Evolutionary conservation across 1,284 basidiomycete genomes (phyloP), one percentile per base, ranked within the genome.

Genomic region (Anthracocystis panici-leucophaei): DNA sequence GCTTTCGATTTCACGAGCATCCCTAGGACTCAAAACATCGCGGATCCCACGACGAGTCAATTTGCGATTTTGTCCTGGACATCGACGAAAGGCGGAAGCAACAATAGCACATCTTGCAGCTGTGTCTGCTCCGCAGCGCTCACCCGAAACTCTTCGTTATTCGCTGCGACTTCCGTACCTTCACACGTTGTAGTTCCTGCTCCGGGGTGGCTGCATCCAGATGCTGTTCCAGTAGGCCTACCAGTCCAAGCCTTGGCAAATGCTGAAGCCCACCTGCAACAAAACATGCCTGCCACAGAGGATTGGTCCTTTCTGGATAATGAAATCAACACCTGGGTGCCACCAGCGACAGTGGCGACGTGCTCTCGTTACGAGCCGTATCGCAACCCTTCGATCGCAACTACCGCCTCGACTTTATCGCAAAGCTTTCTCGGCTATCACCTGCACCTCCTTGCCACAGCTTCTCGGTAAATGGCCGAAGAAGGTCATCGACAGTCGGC

Each of bases 131-230:
- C 57, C 18, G 40, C 57, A 3, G n/a, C 57, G 8, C 41, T 60
- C 12, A 27, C 45, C 7, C 57, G 49, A 2, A 44, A 33, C 7
- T 44, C 49, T n/a, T 48, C 57, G 12, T 50, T 48, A 31, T 49
- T 41, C 1, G 48, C 46, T 18, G 29, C 41, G 8, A 8, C 42
- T 12, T 20, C 48, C 1, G 14, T 57, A 40, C 52, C 58, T 1
- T 18, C 42, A 16, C 53, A 57, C 4, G 29, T 57, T 3, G 48
- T 54, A 0, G 51, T 51, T 16, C 65, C 65, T 5, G 65, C 57
- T n/a, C 65, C 58, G 2, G 65, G 65, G 21, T 57, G 65, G 65
- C 57, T 67, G 21, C 11, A 67, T 25, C 58, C 65, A 1, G 46
- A 57, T 3, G 33, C 50, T 2, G 29, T 27, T 3, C 51, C 64